A percentile compares a stretch with the other conserved stretches of the same genome.
These are phyloP conservation scores for Epithemia pelagica DNA, from an alignment of 108 stramenopile species.

Conservation along the genomic window DNA sequence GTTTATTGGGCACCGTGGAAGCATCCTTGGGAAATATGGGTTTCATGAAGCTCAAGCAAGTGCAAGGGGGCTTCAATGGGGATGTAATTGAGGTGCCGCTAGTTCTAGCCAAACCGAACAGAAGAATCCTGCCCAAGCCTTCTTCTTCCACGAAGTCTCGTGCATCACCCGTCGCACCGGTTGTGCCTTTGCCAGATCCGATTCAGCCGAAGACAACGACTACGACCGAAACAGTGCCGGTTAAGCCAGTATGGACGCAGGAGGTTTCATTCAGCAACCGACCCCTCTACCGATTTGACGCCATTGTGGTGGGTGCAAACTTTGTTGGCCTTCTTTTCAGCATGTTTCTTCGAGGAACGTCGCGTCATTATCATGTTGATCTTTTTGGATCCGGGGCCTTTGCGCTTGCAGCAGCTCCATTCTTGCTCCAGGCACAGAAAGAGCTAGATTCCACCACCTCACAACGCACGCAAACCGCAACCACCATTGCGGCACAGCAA, in stretches of 20 bases:
- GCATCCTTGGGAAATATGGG: not conserved
- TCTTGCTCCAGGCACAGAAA: conserved; percentile 3
- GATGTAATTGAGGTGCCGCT: not conserved
- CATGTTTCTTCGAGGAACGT: not conserved
- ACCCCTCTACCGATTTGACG: conserved; percentile 1
- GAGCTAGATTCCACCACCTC: not conserved
- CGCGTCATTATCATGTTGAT: conserved; percentile 59
- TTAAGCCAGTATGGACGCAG: not conserved
- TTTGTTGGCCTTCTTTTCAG: conserved; percentile 10
- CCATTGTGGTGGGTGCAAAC: conserved; percentile 11
- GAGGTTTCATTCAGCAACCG: not conserved
- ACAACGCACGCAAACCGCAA: not conserved
- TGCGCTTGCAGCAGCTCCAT: conserved; percentile 36
- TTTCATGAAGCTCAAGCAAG: not conserved
- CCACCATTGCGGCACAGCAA: not conserved
- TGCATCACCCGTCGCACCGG: not conserved
- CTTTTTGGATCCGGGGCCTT: conserved; percentile 78
- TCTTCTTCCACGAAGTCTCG: not conserved
- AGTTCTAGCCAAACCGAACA: too few relatives aligned
- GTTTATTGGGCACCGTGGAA: too few relatives aligned
- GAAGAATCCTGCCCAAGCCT: not conserved
- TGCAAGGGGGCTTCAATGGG: not conserved
- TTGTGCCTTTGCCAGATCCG: not conserved
- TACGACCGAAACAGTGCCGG: not conserved
- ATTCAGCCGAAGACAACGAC: not conserved